These are phyloP conservation scores for Meira nashicola DNA, from an alignment of 1,284 basidiomycete species.

Conservation along the genomic window DNA sequence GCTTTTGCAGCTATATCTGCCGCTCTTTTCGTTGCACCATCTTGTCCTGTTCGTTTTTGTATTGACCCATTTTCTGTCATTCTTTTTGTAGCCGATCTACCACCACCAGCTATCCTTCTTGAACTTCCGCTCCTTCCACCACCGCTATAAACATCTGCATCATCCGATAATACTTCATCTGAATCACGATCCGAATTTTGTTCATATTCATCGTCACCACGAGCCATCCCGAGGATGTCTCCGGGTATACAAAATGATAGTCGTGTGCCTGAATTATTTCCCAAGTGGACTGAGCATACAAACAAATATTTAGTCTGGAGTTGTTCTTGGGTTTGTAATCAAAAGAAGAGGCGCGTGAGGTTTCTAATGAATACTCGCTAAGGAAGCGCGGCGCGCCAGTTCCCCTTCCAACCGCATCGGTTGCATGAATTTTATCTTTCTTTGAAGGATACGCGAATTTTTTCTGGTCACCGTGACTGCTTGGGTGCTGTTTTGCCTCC, in stretches of 20 bases:
- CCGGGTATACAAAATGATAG: not conserved
- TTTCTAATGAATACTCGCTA: no score
- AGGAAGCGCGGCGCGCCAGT: no score
- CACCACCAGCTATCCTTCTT: not conserved
- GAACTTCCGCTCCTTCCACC: not conserved
- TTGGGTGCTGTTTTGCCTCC: no score
- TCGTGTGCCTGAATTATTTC: no score
- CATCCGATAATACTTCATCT: conserved; percentile 5
- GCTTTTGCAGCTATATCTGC: not conserved
- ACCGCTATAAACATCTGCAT: not conserved
- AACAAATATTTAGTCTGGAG: no score
- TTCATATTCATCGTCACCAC: conserved; percentile 1
- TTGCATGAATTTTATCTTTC: no score
- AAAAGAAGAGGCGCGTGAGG: no score
- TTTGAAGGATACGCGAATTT: no score
- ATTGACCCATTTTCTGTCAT: not conserved
- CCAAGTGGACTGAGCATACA: no score
- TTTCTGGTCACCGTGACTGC: no score
- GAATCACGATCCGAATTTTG: not conserved
- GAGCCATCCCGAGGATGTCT: not conserved
- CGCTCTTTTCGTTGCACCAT: not conserved
- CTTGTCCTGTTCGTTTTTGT: not conserved
- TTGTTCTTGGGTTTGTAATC: no score
- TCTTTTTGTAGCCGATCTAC: not conserved
- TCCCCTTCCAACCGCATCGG: no score